Base-by-base conservation (phyloP, 768 basidiomycete species). In the Porpolomopsis calyptriformis region DNA sequence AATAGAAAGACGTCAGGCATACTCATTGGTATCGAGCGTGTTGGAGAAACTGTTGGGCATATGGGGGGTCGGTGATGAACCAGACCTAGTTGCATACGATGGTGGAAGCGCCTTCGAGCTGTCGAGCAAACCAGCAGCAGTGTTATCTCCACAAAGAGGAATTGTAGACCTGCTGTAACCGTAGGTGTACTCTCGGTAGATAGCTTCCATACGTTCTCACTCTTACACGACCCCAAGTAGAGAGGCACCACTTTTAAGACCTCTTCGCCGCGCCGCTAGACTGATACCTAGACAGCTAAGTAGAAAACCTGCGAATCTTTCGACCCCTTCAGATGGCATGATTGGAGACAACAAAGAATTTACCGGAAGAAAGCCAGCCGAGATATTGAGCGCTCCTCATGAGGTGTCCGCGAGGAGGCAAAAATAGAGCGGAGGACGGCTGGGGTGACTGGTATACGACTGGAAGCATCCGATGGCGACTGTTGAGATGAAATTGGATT, bases 331-430 rank as follows among this genome's bases (percentile, higher is more conserved):
- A 45, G 18, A 27, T 20, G 43, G 48, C 16, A 40, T 38, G 43
- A 39, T 16, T 24, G 20, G 16, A 16, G 20, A 34, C 41, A 16
- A 36, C 16, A 44, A 16, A 44, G 46, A 46, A 43, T 56, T 38
- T 60, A 85, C 87, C 88, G 76, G 62, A 90, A 90, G 68, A 91
- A 91, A 24, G 88, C 87, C 43, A 87, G 72, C 11, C 86, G 76
- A 31, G 87, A 91, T 43, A 91, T 79, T 0, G 84, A 80, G 23
- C 88, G 76, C 60, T 91, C 87, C 58, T 91, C 87, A 46, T 82
- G 67, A 2, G 82, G 77, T 0, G 84, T 82, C 11, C 87, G 76
- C 18, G 87, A 90, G 10, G 86, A 90, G 22, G 88, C 78, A 60
- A 91, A 91, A 53, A 91, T 91, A 42, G 84, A 81, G 33, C 87